A percentile compares a stretch with the other conserved stretches of the same genome.
Conservation (phyloP, 805 yeast genomes). For the Scheffersomyces lignosus region DNA sequence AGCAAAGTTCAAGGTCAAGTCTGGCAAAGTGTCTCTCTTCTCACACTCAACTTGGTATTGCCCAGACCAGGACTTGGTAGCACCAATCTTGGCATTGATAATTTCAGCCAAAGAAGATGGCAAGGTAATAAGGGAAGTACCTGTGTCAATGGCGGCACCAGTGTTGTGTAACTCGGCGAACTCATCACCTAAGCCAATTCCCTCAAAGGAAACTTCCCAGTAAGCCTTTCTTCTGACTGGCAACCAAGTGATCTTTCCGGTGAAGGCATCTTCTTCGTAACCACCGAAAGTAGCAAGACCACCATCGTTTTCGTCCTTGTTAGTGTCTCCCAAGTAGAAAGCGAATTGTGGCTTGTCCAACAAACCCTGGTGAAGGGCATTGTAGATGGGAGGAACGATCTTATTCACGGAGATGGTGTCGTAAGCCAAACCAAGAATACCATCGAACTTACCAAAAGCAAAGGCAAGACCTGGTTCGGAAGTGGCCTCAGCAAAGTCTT, state of each 20-base stretch:
- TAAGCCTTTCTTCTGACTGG: conserved; percentile 99
- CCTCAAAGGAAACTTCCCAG: conserved; percentile 96
- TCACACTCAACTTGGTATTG: conserved; percentile 94
- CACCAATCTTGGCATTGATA: conserved; percentile 93
- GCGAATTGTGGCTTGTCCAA: conserved; percentile 85
- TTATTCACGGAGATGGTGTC: conserved; percentile 86
- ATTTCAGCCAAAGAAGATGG: conserved; percentile 97
- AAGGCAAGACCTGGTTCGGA: conserved; percentile 96
- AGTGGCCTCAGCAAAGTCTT: conserved; percentile 97
- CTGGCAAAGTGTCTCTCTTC: conserved; percentile 81
- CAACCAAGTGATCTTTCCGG: conserved; percentile 89
- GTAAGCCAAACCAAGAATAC: conserved; percentile 93
- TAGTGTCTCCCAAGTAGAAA: conserved; percentile 82
- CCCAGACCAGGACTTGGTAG: conserved; percentile 95
- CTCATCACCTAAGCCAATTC: conserved; percentile 89
- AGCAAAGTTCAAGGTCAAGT: conserved; percentile 82
- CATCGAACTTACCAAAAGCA: conserved; percentile 98
- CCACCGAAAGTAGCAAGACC: conserved; percentile 98
- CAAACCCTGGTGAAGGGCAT: conserved; percentile 78
- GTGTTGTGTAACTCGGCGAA: conserved; percentile 76
- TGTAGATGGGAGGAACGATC: conserved; percentile 92
- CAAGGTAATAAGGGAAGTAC: conserved; percentile 92
- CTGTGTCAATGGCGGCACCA: conserved; percentile 99
- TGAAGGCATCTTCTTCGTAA: conserved; percentile 69
- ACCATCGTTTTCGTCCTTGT: conserved; percentile 66